Conservation (phyloP, 805 yeast genomes). For the Candida silvatica region DNA sequence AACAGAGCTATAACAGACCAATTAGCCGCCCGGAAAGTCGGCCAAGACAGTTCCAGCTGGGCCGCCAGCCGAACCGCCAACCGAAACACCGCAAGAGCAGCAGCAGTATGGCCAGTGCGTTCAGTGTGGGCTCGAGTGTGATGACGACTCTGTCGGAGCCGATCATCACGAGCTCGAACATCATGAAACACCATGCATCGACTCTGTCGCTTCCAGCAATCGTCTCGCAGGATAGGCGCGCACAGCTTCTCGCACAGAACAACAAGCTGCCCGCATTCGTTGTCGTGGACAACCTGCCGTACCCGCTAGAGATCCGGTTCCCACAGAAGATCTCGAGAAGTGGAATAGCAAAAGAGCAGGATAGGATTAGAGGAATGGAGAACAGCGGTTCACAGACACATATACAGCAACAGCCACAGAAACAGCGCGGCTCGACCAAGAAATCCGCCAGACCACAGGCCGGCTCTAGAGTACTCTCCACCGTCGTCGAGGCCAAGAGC, state of each 20-base stretch:
- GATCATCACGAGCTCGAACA: not conserved
- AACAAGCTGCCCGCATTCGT: conserved; percentile 10
- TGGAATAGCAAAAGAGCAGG: conserved; percentile 2
- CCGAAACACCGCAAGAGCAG: no score
- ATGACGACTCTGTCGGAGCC: not conserved
- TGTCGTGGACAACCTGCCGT: conserved; percentile 20
- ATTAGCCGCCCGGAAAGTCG: no score
- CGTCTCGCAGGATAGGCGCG: no score
- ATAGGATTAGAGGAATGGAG: not conserved
- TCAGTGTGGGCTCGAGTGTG: no score
- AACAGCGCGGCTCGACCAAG: not conserved
- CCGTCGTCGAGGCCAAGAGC: not conserved
- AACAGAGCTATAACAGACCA: no score
- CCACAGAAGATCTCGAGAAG: conserved; percentile 19
- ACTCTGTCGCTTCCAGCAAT: conserved; percentile 1
- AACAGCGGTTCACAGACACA: no score
- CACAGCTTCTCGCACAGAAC: not conserved
- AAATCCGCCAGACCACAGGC: not conserved
- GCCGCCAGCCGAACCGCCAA: no score
- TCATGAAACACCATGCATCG: not conserved
- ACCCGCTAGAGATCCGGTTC: conserved; percentile 19
- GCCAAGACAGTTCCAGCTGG: no score
- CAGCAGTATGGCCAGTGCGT: no score
- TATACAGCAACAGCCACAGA: not conserved
- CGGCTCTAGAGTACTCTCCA: not conserved